Evolutionary conservation across 2,329 filamentous ascomycete species (phyloP).

Genomic region (Leptographium lundbergii): DNA sequence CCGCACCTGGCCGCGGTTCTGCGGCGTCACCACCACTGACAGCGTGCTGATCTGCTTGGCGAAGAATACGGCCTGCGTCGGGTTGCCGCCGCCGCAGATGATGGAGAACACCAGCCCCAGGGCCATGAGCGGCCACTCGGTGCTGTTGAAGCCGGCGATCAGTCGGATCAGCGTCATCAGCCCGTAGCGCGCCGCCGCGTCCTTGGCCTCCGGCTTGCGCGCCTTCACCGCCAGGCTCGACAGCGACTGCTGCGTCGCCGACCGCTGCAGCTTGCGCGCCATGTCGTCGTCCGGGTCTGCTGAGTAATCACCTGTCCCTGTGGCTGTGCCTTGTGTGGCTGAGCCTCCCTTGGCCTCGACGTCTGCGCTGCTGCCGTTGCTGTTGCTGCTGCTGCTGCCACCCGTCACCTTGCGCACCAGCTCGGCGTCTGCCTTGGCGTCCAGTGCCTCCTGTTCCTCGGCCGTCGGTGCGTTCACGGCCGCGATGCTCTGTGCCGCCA

Average conservation of each 20-base stretch:
- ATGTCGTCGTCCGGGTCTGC: slow-evolving; percentile 52
- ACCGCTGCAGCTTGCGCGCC: slow-evolving; percentile 42
- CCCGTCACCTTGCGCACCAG: neutral
- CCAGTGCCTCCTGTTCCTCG: slow-evolving; percentile 42
- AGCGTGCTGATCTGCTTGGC: slow-evolving; percentile 67
- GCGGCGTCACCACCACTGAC: slow-evolving; percentile 21
- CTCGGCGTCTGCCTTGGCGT: slow-evolving; percentile 33
- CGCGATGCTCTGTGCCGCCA: slow-evolving; percentile 76
- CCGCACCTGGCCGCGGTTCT: slow-evolving; percentile 43
- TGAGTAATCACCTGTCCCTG: slow-evolving; percentile 21
- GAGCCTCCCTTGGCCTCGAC: slow-evolving; percentile 10
- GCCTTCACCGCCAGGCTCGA: slow-evolving; percentile 56
- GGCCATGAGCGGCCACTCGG: slow-evolving; percentile 60
- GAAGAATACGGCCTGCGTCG: slow-evolving; percentile 58
- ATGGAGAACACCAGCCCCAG: slow-evolving; percentile 60
- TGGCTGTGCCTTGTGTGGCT: neutral
- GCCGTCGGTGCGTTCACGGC: slow-evolving; percentile 40
- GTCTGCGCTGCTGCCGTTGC: neutral
- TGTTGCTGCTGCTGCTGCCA: neutral
- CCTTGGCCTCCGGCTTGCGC: slow-evolving; percentile 7
- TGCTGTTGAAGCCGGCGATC: slow-evolving; percentile 65
- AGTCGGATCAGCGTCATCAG: slow-evolving; percentile 68
- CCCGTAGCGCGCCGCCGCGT: slow-evolving; percentile 38
- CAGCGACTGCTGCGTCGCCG: slow-evolving; percentile 41
- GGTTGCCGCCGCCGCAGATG: slow-evolving; percentile 68